These are phyloP conservation scores for Cyberlindnera saturnus DNA, from an alignment of 805 yeast species.

Conservation along the genomic window DNA sequence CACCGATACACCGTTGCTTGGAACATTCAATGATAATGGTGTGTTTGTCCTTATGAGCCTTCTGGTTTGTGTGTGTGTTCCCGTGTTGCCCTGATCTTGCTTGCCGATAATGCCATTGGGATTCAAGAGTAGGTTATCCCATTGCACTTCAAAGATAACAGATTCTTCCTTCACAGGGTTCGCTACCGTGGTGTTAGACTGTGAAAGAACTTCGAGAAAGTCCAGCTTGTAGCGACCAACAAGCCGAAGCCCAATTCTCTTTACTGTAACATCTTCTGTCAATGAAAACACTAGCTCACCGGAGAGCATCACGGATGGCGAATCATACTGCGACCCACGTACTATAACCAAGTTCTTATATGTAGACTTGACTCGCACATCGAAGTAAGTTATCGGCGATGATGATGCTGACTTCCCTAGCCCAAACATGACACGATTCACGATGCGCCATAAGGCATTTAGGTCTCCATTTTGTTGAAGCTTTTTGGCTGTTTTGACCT, in stretches of 20 bases:
- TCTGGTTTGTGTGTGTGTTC: conserved; percentile 4
- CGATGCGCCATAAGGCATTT: not conserved
- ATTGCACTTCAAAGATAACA: conserved; percentile 59
- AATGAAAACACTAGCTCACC: conserved; percentile 73
- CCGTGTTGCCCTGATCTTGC: not conserved
- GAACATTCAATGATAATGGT: conserved; percentile 21
- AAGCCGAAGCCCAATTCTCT: conserved; percentile 53
- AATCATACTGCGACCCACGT: conserved; percentile 70
- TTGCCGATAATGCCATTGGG: conserved; percentile 23
- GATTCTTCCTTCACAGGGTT: conserved; percentile 45
- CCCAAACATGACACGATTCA: conserved; percentile 16
- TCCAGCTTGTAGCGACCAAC: conserved; percentile 60
- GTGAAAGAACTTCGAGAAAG: conserved; percentile 40
- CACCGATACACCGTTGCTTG: conserved; percentile 25
- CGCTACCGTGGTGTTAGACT: conserved; percentile 30
- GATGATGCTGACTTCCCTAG: conserved; percentile 17
- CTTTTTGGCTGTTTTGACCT: not conserved
- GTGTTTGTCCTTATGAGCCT: conserved; percentile 19
- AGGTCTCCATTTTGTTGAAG: not conserved
- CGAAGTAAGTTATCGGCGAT: conserved; percentile 5
- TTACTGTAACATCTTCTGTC: conserved; percentile 60
- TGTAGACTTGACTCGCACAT: conserved; percentile 26
- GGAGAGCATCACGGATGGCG: conserved; percentile 63
- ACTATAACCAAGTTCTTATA: conserved; percentile 62
- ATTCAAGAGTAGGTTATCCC: conserved; percentile 51